phyloP scores from a whole-genome alignment of 2,329 filamentous ascomycete species.

The Sphaerulina vaccinii region DNA sequence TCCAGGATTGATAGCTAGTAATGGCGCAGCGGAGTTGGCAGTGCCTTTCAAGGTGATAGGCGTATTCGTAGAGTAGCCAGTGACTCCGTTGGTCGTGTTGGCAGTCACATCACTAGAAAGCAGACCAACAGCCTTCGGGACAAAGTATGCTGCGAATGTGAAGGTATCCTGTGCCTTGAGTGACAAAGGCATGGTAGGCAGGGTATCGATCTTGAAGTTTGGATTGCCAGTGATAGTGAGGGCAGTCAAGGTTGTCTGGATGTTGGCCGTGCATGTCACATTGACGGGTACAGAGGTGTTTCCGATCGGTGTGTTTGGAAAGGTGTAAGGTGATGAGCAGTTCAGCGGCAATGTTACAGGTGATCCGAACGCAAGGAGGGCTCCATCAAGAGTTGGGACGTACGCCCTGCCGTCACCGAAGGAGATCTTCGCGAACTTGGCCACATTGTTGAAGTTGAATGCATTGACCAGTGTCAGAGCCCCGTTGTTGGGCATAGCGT shows the following conservation, averaged over 20 bases:
- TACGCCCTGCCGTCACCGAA: conserved; percentile 11
- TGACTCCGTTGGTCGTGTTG: conserved; percentile 9
- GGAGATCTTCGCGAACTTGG: conserved; percentile 10
- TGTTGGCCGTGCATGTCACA: conserved; percentile 9
- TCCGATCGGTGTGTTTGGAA: conserved; percentile 7
- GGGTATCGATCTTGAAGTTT: conserved; percentile 6
- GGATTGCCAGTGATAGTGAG: conserved; percentile 9
- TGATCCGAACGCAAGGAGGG: conserved; percentile 10
- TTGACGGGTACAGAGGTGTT: conserved; percentile 7
- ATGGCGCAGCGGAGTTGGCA: conserved; percentile 6
- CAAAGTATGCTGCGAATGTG: conserved; percentile 11
- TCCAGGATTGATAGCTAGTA: conserved; percentile 4
- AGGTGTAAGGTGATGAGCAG: conserved; percentile 9
- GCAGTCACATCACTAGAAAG: conserved; percentile 10
- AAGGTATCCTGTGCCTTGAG: conserved; percentile 3
- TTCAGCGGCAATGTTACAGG: conserved; percentile 12
- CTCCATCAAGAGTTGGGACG: conserved; percentile 5
- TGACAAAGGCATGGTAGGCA: conserved; percentile 6
- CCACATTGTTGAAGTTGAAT: conserved; percentile 8
- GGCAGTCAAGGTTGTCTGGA: conserved; percentile 5
- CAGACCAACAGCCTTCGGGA: conserved; percentile 4
- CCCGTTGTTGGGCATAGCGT: conserved; percentile 7
- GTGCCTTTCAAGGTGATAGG: conserved; percentile 10
- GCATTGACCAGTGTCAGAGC: conserved; percentile 3
- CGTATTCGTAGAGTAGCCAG: conserved; percentile 9